Evolutionary conservation across 1,139 yeast species (phyloP).

Genomic region (Candida glucosophila): DNA sequence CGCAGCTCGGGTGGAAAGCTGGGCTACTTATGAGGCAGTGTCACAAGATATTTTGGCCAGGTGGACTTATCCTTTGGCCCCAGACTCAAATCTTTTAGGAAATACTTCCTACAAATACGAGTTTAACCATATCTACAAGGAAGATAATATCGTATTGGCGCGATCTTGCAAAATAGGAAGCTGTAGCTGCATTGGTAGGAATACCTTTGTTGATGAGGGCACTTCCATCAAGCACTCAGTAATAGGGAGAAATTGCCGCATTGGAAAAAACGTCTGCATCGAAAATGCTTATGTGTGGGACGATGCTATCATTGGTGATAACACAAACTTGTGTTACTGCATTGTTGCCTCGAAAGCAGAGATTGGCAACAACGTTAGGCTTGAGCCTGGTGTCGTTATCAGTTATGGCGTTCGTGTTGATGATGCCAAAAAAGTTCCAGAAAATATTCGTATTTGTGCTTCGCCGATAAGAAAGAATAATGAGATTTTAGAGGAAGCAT

Average conservation of each 20-base stretch:
- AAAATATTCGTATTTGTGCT: slow-evolving; percentile 44
- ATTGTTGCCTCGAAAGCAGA: slow-evolving; percentile 61
- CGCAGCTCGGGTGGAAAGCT: slow-evolving; percentile 90
- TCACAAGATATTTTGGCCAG: slow-evolving; percentile 87
- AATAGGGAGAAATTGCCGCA: slow-evolving; percentile 76
- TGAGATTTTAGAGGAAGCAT: slow-evolving; percentile 12
- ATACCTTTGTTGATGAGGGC: slow-evolving; percentile 57
- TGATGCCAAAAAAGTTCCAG: slow-evolving; percentile 34
- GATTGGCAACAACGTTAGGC: slow-evolving; percentile 41
- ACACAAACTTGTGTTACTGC: slow-evolving; percentile 46
- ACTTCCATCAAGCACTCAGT: slow-evolving; percentile 54
- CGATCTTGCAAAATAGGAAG: slow-evolving; percentile 82
- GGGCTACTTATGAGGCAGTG: slow-evolving; percentile 87
- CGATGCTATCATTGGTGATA: slow-evolving; percentile 62
- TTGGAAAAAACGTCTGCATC: slow-evolving; percentile 69
- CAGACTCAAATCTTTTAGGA: slow-evolving; percentile 70
- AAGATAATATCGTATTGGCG: slow-evolving; percentile 73
- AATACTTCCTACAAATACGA: slow-evolving; percentile 72
- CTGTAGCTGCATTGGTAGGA: slow-evolving; percentile 70
- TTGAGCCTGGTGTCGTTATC: slow-evolving; percentile 69
- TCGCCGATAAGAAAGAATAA: slow-evolving; percentile 31
- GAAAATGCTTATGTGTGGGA: slow-evolving; percentile 84
- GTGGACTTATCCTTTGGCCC: slow-evolving; percentile 87
- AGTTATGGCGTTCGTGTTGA: slow-evolving; percentile 69
- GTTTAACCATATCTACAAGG: slow-evolving; percentile 80